Evolutionary conservation across 176 grass and related monocot species (phyloP).

Genomic region (Ananas comosus): DNA sequence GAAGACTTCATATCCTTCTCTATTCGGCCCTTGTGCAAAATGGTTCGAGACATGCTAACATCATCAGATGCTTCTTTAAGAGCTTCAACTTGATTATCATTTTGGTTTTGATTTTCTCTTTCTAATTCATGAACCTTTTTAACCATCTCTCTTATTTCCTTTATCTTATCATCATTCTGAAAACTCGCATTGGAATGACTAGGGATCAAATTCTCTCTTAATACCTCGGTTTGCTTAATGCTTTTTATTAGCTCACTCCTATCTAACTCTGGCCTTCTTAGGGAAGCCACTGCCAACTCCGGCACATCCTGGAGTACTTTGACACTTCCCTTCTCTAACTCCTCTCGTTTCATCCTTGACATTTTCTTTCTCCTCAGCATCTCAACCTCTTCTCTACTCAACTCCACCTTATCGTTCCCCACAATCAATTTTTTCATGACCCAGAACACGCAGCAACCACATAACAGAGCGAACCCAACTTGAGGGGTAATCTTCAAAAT

Average conservation of each 20-base stretch:
- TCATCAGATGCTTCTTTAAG: not conserved
- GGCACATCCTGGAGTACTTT: constrained; percentile 10
- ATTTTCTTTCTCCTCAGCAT: constrained; percentile 35
- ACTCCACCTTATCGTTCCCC: constrained; percentile 16
- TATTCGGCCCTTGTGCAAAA: not conserved
- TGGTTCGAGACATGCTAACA: not conserved
- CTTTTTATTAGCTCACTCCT: constrained; percentile 18
- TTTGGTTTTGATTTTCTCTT: not conserved
- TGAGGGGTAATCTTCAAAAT: constrained; percentile 4
- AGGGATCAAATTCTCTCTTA: constrained; percentile 2
- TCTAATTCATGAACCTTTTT: constrained; percentile 25
- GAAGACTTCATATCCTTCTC: not conserved
- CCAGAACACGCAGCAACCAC: constrained; percentile 24
- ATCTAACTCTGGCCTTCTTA: constrained; percentile 19
- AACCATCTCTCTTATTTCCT: constrained; percentile 30
- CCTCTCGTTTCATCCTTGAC: constrained; percentile 14
- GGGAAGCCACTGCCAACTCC: not conserved
- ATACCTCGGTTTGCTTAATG: constrained; percentile 9
- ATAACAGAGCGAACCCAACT: constrained; percentile 24
- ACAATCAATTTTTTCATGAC: constrained; percentile 13
- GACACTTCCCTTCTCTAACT: constrained; percentile 20
- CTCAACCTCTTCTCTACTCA: constrained; percentile 25
- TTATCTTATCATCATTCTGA: constrained; percentile 16
- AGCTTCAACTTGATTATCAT: constrained; percentile 9
- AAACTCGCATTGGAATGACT: not conserved